Percentiles rank a stretch among this genome's conserved stretches.
Evolutionary conservation across 495 filamentous ascomycete genomes (phyloP).

Genomic region (Thozetella sp.): DNA sequence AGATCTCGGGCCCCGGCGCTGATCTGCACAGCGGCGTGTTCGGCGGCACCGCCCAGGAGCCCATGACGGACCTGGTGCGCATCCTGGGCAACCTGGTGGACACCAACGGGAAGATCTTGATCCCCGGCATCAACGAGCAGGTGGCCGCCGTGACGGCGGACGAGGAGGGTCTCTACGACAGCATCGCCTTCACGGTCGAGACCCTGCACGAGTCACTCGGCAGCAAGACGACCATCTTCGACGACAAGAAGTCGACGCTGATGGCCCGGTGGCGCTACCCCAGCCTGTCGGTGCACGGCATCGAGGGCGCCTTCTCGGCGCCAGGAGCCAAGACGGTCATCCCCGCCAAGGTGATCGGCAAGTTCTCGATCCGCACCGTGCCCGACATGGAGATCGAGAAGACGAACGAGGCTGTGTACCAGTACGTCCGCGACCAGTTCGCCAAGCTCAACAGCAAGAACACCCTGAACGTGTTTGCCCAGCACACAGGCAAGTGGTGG

Average conservation of each 20-base stretch:
- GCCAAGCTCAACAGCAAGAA: slow-evolving; percentile 89
- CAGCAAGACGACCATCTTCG: slow-evolving; percentile 79
- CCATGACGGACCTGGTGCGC: slow-evolving; percentile 93
- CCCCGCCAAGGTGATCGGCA: slow-evolving; percentile 93
- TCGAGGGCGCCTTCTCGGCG: slow-evolving; percentile 94
- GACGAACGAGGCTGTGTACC: slow-evolving; percentile 81
- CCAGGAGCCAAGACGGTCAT: slow-evolving; percentile 98
- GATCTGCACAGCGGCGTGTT: slow-evolving; percentile 97
- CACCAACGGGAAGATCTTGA: slow-evolving; percentile 83
- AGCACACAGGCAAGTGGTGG: slow-evolving; percentile 98
- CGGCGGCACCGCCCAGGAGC: slow-evolving; percentile 92
- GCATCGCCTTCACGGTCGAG: slow-evolving; percentile 93
- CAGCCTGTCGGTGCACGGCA: slow-evolving; percentile 91
- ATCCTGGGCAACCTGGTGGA: slow-evolving; percentile 84
- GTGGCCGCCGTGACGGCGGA: slow-evolving; percentile 86
- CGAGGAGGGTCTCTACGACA: slow-evolving; percentile 80
- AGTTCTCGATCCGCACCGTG: slow-evolving; percentile 97
- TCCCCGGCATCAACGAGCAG: slow-evolving; percentile 86
- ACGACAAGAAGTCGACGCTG: slow-evolving; percentile 83
- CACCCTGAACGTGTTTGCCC: slow-evolving; percentile 73
- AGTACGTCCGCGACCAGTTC: slow-evolving; percentile 77
- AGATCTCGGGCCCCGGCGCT: slow-evolving; percentile 84
- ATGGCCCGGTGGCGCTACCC: slow-evolving; percentile 97
- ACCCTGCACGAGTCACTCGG: slow-evolving; percentile 90
- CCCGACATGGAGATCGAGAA: slow-evolving; percentile 94